Percentiles rank a stretch among this genome's conserved stretches.
phyloP scores from a whole-genome alignment of 2,329 filamentous ascomycete species.

The Aspergillus tamarii region DNA sequence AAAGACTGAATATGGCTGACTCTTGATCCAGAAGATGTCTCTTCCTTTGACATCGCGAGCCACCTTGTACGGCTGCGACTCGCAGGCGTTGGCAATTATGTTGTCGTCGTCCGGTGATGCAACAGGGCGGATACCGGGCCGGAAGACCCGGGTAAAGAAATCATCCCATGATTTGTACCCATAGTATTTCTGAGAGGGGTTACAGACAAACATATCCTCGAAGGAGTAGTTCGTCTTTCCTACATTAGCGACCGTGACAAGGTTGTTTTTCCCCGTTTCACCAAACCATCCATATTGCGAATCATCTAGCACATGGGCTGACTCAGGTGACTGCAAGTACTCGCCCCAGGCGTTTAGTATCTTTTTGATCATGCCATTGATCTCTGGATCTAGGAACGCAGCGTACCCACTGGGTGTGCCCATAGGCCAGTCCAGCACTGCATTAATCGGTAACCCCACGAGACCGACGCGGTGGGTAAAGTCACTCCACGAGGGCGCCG shows the following conservation, averaged over 20 bases:
- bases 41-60: constrained; percentile 55
- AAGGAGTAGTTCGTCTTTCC: constrained; percentile 12
- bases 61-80: constrained; percentile 62
- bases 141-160: constrained; percentile 68
- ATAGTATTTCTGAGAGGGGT: constrained; percentile 25
- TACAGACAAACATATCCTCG: constrained; percentile 25
- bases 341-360: constrained; percentile 60
- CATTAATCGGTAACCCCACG: constrained; percentile 61
- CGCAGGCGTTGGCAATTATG: constrained; percentile 66
- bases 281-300: constrained; percentile 60
- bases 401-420: constrained; percentile 57
- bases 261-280: constrained; percentile 49
- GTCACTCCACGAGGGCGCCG: constrained; percentile 36
- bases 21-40: constrained; percentile 70
- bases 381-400: constrained; percentile 56
- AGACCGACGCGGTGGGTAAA: constrained; percentile 43
- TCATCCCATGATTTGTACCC: constrained; percentile 71
- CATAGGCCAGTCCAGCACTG: constrained; percentile 64
- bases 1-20: constrained; percentile 66
- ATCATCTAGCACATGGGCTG: constrained; percentile 53
- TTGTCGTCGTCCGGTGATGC: constrained; percentile 54
- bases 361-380: constrained; percentile 57
- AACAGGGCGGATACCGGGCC: constrained; percentile 60
- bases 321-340: constrained; percentile 56
- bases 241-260: constrained; percentile 16